Conservation (phyloP, 202 grass and related monocot genomes). For the Zoysia matrella region DNA sequence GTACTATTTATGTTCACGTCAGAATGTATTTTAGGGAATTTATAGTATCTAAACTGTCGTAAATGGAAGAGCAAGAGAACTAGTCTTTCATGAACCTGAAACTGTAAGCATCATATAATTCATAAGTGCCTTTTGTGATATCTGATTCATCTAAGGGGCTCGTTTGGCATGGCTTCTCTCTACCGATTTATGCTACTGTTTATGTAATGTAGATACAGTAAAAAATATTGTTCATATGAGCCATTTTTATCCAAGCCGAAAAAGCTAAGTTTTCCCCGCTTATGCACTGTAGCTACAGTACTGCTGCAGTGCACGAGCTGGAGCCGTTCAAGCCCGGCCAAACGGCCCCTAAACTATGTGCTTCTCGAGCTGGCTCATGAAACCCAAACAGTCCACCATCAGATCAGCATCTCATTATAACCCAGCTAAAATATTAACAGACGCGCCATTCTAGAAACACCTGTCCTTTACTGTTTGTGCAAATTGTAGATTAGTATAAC, state of each 20-base stretch:
- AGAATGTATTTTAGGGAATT: not conserved
- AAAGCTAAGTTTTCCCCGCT: too few species aligned
- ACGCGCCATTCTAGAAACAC: slow-evolving; percentile 27
- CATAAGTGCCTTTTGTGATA: not conserved
- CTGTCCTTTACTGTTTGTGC: slow-evolving; percentile 1
- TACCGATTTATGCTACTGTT: too few species aligned
- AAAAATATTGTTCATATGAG: too few species aligned
- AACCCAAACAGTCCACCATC: not conserved
- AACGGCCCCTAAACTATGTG: not conserved
- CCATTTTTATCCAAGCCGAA: too few species aligned
- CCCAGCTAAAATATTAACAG: slow-evolving; percentile 12
- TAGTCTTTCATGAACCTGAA: not conserved
- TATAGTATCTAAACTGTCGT: not conserved
- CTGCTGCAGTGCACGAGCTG: too few species aligned
- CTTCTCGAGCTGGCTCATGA: slow-evolving; percentile 29
- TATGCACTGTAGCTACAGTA: too few species aligned
- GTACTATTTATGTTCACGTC: not conserved
- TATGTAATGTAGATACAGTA: too few species aligned
- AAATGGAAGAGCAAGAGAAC: not conserved
- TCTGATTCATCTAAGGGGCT: not conserved
- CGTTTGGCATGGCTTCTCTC: too few species aligned
- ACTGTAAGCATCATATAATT: slow-evolving; percentile 2
- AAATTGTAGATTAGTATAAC: slow-evolving; percentile 16
- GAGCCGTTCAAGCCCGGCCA: too few species aligned
- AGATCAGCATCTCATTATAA: slow-evolving; percentile 26